These are phyloP conservation scores for Quercus phellos DNA, from an alignment of 331 rosid species.

Conservation along the genomic window DNA sequence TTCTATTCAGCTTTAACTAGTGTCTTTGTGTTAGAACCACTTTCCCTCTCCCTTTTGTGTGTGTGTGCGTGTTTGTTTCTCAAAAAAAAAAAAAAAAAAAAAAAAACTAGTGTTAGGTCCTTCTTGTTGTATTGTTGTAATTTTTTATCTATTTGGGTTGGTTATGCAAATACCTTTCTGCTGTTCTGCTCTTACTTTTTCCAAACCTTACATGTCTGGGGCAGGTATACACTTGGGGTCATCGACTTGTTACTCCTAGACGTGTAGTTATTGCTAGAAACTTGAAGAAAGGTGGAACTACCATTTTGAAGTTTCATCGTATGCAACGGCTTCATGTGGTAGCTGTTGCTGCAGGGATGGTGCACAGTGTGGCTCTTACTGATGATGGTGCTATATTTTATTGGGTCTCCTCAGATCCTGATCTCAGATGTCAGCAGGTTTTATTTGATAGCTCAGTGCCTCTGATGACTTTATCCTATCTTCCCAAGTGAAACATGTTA, in stretches of 20 bases:
- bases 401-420: constrained; percentile 90
- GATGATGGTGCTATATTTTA: constrained; percentile 89
- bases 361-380: constrained; percentile 72
- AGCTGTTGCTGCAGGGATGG: constrained; percentile 81
- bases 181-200: neutral
- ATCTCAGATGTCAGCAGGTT: constrained; percentile 90
- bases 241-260: constrained; percentile 83
- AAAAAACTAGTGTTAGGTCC: neutral
- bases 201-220: constrained; percentile 8
- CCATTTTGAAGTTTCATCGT: constrained; percentile 76
- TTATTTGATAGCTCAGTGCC: constrained; percentile 9
- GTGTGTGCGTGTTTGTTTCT: no score
- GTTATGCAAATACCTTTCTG: neutral
- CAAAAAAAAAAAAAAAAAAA: no score
- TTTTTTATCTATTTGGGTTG: neutral
- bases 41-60: no score
- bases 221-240: constrained; percentile 98
- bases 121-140: neutral
- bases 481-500: neutral
- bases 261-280: constrained; percentile 80
- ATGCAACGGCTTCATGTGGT: constrained; percentile 69
- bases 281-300: constrained; percentile 78
- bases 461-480: neutral
- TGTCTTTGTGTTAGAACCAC: no score
- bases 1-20: neutral